Evolutionary conservation across 2,329 filamentous ascomycete species (phyloP), one percentile per base, ranked within the genome.

Genomic region (Nemania sp.): DNA sequence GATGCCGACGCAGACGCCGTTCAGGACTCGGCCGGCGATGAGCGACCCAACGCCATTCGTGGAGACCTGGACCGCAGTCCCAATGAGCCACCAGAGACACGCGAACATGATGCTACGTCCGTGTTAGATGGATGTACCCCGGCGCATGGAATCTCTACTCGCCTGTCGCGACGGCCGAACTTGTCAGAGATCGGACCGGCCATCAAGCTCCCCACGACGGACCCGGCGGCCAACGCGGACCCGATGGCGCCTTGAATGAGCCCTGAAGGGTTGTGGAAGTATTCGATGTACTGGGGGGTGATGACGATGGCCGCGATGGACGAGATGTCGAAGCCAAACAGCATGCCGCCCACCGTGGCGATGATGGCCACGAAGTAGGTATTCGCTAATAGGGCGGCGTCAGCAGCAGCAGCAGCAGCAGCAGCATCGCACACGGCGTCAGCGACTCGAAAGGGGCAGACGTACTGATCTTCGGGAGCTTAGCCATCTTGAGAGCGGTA

Each of bases 1-100:
- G 70, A 89, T 87, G 67, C 87, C 87, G 55, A 90, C 86, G 52
- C 83, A 81, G 45, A 90, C 72, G 57, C 87, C 87, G 67, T 87
- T 88, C 70, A 90, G 80, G 63, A 88, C 77, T 51, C 83, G 80
- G 6, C 82, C 83, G 18, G 78, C 80, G 51, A 83, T 80, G 7
- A 88, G 70, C 59, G 84, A 80, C 4, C 76, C 79, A 40, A 88
- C 74, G 56, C 87, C 84, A 67, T 84, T 81, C 1, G 84, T 79
- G 9, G 86, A 82, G 60, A 81, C 83, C 62, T 85, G 81, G 50
- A 90, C 79, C 47, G 83, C 80, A 32, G 84, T 86, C 29, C 87
- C 87, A 47, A 86, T 79, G 56, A 81, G 77, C 78, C 80, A 83
- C 76, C 76, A 81, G 29, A 78, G 20, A 59, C 75, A 80, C 25